These are phyloP conservation scores for Phlebopus sp. DNA, from an alignment of 1,284 basidiomycete genomes.

Conservation along the genomic window DNA sequence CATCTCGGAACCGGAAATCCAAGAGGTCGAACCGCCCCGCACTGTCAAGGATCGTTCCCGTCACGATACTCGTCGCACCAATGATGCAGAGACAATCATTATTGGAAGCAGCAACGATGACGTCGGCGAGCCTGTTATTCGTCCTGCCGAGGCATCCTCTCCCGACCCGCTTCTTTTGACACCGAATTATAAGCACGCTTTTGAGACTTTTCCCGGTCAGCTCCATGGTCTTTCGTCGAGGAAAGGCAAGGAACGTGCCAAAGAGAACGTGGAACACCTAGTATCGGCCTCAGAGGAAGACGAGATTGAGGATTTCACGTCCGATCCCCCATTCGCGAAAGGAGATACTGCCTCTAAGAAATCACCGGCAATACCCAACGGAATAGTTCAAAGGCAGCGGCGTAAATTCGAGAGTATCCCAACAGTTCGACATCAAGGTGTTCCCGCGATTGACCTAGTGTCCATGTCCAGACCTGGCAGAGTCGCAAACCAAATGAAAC, in stretches of 20 bases:
- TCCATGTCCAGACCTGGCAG: not conserved
- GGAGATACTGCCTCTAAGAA: not conserved
- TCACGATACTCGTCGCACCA: conserved; percentile 2
- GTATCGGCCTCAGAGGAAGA: conserved; percentile 23
- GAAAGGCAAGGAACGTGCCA: conserved; percentile 28
- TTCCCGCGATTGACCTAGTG: conserved; percentile 13
- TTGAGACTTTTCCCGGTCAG: conserved; percentile 20
- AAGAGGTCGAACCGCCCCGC: conserved; percentile 11
- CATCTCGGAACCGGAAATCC: conserved; percentile 23
- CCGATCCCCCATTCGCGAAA: conserved; percentile 4
- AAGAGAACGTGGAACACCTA: not conserved
- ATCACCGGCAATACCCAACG: conserved; percentile 18
- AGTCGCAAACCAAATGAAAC: conserved; percentile 21
- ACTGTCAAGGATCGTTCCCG: not conserved
- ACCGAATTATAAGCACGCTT: conserved; percentile 17
- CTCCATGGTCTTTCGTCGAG: not conserved
- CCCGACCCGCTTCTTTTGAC: conserved; percentile 22
- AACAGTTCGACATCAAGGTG: not conserved
- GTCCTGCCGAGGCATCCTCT: conserved; percentile 15
- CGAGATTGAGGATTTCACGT: conserved; percentile 20
- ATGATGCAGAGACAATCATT: conserved; percentile 20
- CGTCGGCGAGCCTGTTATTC: conserved; percentile 18
- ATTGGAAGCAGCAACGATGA: conserved; percentile 23
- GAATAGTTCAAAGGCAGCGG: conserved; percentile 14
- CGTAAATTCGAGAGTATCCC: conserved; percentile 11